Conservation (phyloP, 345 rosid species). For the Tarenaya hassleriana region DNA sequence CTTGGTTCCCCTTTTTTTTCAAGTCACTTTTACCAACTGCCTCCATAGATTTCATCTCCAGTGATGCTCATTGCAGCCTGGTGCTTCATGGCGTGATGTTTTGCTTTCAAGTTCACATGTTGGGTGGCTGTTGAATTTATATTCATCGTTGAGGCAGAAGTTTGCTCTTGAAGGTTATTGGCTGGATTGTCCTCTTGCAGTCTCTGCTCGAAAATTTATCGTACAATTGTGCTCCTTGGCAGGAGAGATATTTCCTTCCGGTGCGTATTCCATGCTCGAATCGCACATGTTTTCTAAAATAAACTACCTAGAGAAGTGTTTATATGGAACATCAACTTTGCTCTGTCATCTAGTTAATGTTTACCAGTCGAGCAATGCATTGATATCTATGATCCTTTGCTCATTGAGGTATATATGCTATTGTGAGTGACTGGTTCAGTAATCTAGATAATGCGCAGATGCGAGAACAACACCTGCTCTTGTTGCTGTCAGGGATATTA, state of each 20-base stretch:
- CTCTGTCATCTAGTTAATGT: constrained; percentile 7
- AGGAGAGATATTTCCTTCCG: constrained; percentile 67
- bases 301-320: not conserved
- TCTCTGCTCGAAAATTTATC: constrained; percentile 89
- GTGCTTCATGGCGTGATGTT: constrained; percentile 81
- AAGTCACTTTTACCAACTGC: constrained; percentile 12
- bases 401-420: constrained; percentile 20
- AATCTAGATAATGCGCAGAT: constrained; percentile 59
- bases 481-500: constrained; percentile 74
- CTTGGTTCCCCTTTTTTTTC: constrained; percentile 13
- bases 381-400: constrained; percentile 11
- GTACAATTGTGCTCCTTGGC: constrained; percentile 87
- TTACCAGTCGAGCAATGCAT: too few relatives aligned
- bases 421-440: constrained; percentile 32
- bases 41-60: constrained; percentile 21
- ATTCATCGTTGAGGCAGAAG: constrained; percentile 73
- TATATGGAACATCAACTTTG: constrained; percentile 8
- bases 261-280: constrained; percentile 37
- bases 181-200: constrained; percentile 90
- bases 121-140: constrained; percentile 72
- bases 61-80: constrained; percentile 65
- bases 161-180: constrained; percentile 63
- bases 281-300: constrained; percentile 14
- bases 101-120: constrained; percentile 83
- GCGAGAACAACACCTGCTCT: constrained; percentile 79